These are phyloP conservation scores for Lipomyces mesembrius DNA, from an alignment of 805 yeast species.

Conservation along the genomic window DNA sequence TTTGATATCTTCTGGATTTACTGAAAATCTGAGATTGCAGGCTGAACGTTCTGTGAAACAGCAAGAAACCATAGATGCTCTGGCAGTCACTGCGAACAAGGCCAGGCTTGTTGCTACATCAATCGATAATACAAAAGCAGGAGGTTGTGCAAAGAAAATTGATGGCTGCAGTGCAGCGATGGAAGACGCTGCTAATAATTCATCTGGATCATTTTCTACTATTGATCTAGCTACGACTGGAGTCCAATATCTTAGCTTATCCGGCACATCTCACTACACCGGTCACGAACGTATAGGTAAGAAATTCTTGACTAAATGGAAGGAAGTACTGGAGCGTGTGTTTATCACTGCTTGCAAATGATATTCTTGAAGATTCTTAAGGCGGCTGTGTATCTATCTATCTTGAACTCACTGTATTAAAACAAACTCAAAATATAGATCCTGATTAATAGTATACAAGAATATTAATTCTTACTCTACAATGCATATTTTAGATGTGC, in stretches of 20 bases:
- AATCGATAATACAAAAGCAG: not conserved
- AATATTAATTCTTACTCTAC: not conserved
- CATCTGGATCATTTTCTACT: slow-evolving; percentile 4
- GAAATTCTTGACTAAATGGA: slow-evolving; percentile 2
- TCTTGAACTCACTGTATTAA: not conserved
- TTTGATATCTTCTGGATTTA: slow-evolving; percentile 1
- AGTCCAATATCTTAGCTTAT: not conserved
- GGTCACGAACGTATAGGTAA: not conserved
- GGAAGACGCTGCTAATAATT: not conserved
- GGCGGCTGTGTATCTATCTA: not conserved
- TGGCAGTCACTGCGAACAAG: not conserved
- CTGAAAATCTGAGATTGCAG: slow-evolving; percentile 1
- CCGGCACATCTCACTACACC: not conserved
- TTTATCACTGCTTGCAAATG: not conserved
- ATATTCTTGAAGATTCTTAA: no score
- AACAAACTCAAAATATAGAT: not conserved
- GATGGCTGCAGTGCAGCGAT: not conserved
- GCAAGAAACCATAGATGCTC: not conserved
- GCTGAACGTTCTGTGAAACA: not conserved
- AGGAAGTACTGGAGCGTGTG: not conserved
- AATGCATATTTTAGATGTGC: not conserved
- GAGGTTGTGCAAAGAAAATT: not conserved
- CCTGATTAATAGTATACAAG: not conserved
- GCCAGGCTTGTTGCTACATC: not conserved
- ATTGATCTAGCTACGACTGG: not conserved